These are phyloP conservation scores for Solanum piurae DNA, from an alignment of 257 asterid genomes.

Conservation along the genomic window DNA sequence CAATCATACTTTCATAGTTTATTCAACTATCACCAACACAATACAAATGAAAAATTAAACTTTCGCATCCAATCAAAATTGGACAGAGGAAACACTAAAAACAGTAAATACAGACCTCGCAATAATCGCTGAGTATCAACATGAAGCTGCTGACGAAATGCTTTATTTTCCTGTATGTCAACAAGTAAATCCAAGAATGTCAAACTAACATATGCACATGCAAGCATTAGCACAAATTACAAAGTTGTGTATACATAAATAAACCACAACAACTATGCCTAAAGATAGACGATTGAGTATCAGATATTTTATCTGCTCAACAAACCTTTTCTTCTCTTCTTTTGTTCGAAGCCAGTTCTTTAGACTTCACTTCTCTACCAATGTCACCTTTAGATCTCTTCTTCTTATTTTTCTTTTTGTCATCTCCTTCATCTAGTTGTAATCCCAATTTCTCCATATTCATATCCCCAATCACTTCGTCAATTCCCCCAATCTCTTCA, in stretches of 20 bases:
- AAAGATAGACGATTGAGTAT: not conserved
- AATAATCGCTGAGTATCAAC: constrained; percentile 80
- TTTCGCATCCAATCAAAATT: not conserved
- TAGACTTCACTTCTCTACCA: constrained; percentile 16
- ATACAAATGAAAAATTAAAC: not conserved
- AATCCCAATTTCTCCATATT: constrained; percentile 6
- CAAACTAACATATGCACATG: not conserved
- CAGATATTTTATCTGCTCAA: not conserved
- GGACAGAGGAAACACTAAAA: not conserved
- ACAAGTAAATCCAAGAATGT: not conserved
- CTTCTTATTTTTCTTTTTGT: constrained; percentile 29
- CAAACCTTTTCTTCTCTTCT: constrained; percentile 64
- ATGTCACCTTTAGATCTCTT: constrained; percentile 22
- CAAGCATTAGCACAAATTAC: not conserved
- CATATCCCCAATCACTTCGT: not conserved
- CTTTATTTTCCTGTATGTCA: constrained; percentile 51
- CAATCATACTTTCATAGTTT: not conserved
- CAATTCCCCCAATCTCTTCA: not conserved
- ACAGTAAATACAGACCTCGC: constrained; percentile 39
- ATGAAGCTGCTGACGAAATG: constrained; percentile 60
- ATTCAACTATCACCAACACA: not conserved
- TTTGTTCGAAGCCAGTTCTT: constrained; percentile 22
- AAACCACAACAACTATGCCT: not conserved
- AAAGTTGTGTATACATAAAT: not conserved
- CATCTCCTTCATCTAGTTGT: constrained; percentile 5